Evolutionary conservation across 1,139 yeast species (phyloP), one percentile per base, ranked within the genome.

Genomic region (Yamadazyma atlantica): DNA sequence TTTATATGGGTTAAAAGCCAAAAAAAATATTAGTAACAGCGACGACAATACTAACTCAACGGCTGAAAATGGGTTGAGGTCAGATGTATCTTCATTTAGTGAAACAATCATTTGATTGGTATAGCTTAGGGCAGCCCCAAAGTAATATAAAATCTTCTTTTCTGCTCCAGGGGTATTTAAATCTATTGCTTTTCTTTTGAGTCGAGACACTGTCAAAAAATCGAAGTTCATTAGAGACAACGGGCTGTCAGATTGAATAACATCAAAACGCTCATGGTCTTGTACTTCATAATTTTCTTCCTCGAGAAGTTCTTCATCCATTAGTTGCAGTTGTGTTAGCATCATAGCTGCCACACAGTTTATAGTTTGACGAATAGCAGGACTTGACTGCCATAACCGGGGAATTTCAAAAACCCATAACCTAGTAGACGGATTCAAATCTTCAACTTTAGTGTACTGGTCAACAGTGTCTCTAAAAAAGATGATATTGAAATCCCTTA

Each of bases 401-500:
- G 31, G 31, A 4, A 29, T 13, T 27, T 27, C 18, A 12, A 27
- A 4, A 9, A 15, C 9, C 31, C 31, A 29, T 11, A 29, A 4
- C 13, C 16, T 29, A 7, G 15, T 12, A 16, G 14, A 7, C 5
- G 31, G 31, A n/a, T 29, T 17, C 13, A 29, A 27, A 10, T 29
- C 16, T 7, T 26, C 10, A 6, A 26, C 4, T 4, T 26, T 14
- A 6, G 16, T 7, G 17, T 6, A 6, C 17, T 14, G 16, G 9
- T 11, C 17, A 12, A 26, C 5, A 11, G 9, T 14, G 6, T 14
- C 29, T 14, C 10, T 12, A n/a, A 22, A 21, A 6, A 28, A 15
- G 3, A 19, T 5, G 4, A n/a, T 26, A 28, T 61, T 53, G 46
- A 63, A 64, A 41, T 58, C 61, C 18, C 52, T 53, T 22, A 61